A percentile compares a stretch with the other conserved stretches of the same genome.
Evolutionary conservation across 192 early-diverging fungal genomes (phyloP).

Genomic region (Rhizophagus clarus): DNA sequence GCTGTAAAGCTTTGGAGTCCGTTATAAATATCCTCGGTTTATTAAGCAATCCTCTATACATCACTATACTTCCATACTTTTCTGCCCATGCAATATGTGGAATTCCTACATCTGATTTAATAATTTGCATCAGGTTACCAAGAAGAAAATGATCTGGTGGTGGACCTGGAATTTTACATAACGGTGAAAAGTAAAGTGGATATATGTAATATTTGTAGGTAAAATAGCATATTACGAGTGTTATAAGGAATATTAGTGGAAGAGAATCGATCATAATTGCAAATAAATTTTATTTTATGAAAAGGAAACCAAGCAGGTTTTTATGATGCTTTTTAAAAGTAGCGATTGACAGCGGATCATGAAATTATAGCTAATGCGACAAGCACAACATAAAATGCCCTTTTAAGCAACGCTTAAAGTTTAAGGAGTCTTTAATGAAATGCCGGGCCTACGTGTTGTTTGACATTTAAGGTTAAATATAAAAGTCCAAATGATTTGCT

Average conservation of each 20-base stretch:
- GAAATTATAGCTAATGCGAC: too few relatives aligned
- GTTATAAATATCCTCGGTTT: constrained; percentile 44
- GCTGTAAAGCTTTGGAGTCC: constrained; percentile 49
- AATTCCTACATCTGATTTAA: constrained; percentile 28
- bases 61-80: constrained; percentile 53
- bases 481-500: too few relatives aligned
- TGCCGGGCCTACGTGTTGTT: too few relatives aligned
- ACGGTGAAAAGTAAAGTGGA: constrained; percentile 10
- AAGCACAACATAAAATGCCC: too few relatives aligned
- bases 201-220: not conserved
- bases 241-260: not conserved
- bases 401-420: too few relatives aligned
- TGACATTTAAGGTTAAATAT: too few relatives aligned
- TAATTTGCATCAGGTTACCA: not conserved
- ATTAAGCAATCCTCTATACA: constrained; percentile 51
- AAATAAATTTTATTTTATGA: too few relatives aligned
- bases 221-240: not conserved
- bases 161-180: constrained; percentile 25
- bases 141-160: constrained; percentile 5
- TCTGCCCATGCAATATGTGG: constrained; percentile 51
- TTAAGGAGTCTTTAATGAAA: too few relatives aligned
- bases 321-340: too few relatives aligned
- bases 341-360: too few relatives aligned
- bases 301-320: too few relatives aligned
- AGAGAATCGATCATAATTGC: not conserved